phyloP scores from a whole-genome alignment of 1,139 yeast species.

The Scheffersomyces cryptocercus region DNA sequence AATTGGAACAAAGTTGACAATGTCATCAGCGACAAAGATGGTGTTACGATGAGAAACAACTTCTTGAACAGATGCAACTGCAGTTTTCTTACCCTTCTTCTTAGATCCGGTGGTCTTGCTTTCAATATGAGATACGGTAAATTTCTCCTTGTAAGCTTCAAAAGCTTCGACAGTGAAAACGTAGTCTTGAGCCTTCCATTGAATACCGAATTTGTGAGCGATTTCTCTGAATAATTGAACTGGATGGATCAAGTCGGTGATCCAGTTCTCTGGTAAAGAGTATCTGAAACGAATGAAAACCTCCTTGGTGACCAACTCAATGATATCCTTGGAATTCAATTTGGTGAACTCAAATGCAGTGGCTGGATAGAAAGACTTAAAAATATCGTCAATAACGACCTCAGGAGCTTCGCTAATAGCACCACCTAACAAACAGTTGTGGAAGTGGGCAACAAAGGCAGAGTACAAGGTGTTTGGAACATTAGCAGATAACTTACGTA shows the following conservation, averaged over 20 bases:
- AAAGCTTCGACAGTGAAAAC: constrained; percentile 49
- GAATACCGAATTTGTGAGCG: constrained; percentile 81
- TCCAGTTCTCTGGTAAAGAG: constrained; percentile 53
- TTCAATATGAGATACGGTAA: constrained; percentile 18
- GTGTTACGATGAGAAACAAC: constrained; percentile 25
- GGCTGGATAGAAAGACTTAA: constrained; percentile 43
- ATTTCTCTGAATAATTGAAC: constrained; percentile 66
- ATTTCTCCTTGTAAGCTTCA: constrained; percentile 28
- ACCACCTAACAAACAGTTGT: constrained; percentile 68
- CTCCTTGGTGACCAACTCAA: constrained; percentile 46
- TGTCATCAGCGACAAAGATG: constrained; percentile 60
- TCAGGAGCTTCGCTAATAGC: constrained; percentile 45
- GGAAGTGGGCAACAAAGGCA: constrained; percentile 64
- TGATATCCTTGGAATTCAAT: constrained; percentile 47
- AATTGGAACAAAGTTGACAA: constrained; percentile 69
- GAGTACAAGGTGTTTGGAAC: constrained; percentile 62
- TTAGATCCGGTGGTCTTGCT: constrained; percentile 21
- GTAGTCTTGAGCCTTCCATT: constrained; percentile 65
- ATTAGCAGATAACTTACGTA: constrained; percentile 49
- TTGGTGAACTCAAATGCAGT: constrained; percentile 45
- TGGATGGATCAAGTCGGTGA: constrained; percentile 30
- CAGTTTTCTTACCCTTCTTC: constrained; percentile 38
- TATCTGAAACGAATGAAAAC: constrained; percentile 66
- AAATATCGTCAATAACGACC: constrained; percentile 43
- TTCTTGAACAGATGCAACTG: constrained; percentile 17